Evolutionary conservation across 768 basidiomycete species (phyloP), one percentile per base, ranked within the genome.

Genomic region (Tricholoma bakamatsutake): DNA sequence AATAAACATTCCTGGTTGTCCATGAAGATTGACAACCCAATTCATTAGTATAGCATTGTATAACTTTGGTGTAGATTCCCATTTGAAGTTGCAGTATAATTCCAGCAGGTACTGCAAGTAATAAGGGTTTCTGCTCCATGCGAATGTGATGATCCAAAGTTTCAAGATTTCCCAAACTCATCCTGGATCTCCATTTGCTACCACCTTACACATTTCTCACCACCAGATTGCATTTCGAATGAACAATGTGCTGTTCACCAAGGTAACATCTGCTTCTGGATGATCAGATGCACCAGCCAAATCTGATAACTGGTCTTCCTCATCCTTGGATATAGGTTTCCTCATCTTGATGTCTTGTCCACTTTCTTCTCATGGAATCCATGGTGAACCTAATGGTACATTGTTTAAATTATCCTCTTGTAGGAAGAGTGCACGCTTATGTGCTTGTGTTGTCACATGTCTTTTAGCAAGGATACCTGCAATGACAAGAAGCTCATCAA

Each of bases 21-120:
- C 67, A 34, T 59, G 62, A n/a, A 62, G 48, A 34, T 67, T 68
- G 33, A 70, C 67, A 7, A 71, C 59, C 68, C 68, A 70, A 51
- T 67, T 69, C 30, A 53, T 57, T 24, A 69, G 27, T 43, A 68
- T 61, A 0, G 64, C 63, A 15, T 65, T 35, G 7, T 51, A 50
- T 12, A 65, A 50, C n/a, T 42, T 55, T 12, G 43, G 46, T 2
- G 54, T 42, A 21, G 55, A 64, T 50, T 65, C 66, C 58, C 59
- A 63, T 50, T 65, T 62, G 57, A 64, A 64, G 56, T 61, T 65
- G 54, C 67, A 68, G 31, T 59, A 64, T 18, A 66, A 27, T 48
- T 68, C 64, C 11, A 68, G 57, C 4, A 68, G 60, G 54, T 64
- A 68, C 18, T 61, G 56, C 13, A 59, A 61, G 54, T 68, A 68